Conservation (phyloP, 192 early-diverging fungal species). For the Mortierella antarctica region DNA sequence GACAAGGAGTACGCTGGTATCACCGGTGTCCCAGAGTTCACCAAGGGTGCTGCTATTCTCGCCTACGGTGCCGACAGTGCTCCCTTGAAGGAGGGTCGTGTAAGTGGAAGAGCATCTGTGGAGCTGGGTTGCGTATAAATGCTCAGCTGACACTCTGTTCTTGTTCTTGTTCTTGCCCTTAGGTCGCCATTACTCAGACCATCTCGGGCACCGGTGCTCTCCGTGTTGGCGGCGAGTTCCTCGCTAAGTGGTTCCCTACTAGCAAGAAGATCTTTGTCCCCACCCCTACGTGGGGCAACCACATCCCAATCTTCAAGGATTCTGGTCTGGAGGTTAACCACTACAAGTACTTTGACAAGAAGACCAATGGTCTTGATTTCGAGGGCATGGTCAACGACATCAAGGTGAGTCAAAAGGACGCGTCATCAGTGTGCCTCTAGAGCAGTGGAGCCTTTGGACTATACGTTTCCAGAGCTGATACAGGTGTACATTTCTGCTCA, state of each 20-base stretch:
- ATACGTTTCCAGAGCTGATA: background rate
- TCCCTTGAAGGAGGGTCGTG: constrained; percentile 72
- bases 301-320: constrained; percentile 92
- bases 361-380: constrained; percentile 94
- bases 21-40: constrained; percentile 90
- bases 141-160: background rate
- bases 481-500: background rate
- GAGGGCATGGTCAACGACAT: constrained; percentile 92
- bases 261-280: constrained; percentile 93
- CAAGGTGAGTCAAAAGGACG: constrained; percentile 54
- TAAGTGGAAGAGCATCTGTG: constrained; percentile 41
- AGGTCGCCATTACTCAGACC: constrained; percentile 90
- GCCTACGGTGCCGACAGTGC: constrained; percentile 85
- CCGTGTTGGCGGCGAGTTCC: constrained; percentile 91
- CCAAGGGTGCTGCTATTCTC: constrained; percentile 81
- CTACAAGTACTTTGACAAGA: constrained; percentile 96
- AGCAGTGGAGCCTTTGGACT: background rate
- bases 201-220: constrained; percentile 99
- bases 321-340: constrained; percentile 86
- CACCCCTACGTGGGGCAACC: constrained; percentile 98
- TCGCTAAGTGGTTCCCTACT: constrained; percentile 80
- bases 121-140: too few relatives aligned
- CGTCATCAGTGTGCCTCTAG: background rate
- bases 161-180: background rate
- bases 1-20: constrained; percentile 99